Percentiles rank a stretch among this genome's conserved stretches.
These are phyloP conservation scores for Cyclocybe aegerita DNA, from an alignment of 768 basidiomycete genomes.

Conservation along the genomic window DNA sequence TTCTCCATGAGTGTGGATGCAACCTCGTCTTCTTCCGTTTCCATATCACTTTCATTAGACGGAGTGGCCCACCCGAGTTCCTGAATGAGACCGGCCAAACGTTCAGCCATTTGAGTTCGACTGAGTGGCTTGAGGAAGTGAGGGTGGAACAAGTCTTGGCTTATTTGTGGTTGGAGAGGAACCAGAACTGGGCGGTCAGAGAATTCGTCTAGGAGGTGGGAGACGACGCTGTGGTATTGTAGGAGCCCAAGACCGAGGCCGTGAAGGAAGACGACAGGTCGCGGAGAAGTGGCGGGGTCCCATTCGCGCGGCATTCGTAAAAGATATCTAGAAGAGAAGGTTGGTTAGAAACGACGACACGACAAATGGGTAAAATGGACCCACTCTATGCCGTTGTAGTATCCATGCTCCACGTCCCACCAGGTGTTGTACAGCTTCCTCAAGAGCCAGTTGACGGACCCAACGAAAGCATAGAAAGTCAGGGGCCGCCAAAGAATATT, in stretches of 20 bases:
- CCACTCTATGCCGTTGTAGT: slow-evolving; percentile 70
- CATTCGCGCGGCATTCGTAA: slow-evolving; percentile 69
- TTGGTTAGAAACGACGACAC: neutral
- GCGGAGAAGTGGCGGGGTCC: slow-evolving; percentile 53
- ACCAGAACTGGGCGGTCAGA: slow-evolving; percentile 75
- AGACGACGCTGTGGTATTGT: slow-evolving; percentile 66
- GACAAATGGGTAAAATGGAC: slow-evolving; percentile 13
- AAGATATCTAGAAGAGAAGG: slow-evolving; percentile 54
- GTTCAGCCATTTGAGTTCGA: slow-evolving; percentile 56
- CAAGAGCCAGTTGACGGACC: slow-evolving; percentile 45
- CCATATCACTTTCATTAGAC: slow-evolving; percentile 14
- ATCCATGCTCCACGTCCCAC: slow-evolving; percentile 43
- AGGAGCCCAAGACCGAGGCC: slow-evolving; percentile 84
- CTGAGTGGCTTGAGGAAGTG: slow-evolving; percentile 69
- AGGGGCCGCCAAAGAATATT: slow-evolving; percentile 69
- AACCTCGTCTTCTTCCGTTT: slow-evolving; percentile 26
- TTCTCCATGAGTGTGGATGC: slow-evolving; percentile 14
- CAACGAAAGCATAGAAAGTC: slow-evolving; percentile 57
- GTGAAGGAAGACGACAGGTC: slow-evolving; percentile 83
- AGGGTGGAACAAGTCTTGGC: slow-evolving; percentile 81
- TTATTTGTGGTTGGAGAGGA: slow-evolving; percentile 79
- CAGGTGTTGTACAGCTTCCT: slow-evolving; percentile 41
- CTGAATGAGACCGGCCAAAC: slow-evolving; percentile 55
- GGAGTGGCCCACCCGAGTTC: slow-evolving; percentile 63
- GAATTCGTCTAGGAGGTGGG: slow-evolving; percentile 53